A percentile compares a stretch with the other conserved stretches of the same genome.
These are phyloP conservation scores for Colletotrichum noveboracense DNA, from an alignment of 2,329 filamentous ascomycete species.

Conservation along the genomic window DNA sequence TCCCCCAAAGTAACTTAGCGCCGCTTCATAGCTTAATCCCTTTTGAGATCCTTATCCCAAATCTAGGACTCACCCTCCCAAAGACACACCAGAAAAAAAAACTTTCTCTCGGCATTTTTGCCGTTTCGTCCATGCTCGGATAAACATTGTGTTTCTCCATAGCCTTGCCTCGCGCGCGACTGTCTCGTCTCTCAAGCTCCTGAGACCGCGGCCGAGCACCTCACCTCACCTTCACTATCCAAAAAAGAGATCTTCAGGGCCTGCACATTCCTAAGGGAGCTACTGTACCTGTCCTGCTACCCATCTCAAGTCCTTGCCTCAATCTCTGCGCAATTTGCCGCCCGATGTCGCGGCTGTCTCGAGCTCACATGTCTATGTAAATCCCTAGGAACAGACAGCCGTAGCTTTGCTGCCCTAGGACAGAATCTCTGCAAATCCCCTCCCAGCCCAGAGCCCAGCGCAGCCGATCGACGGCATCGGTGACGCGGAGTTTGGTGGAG, in stretches of 20 bases:
- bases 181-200: not conserved
- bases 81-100: not conserved
- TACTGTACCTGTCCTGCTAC: not conserved
- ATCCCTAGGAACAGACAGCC: not conserved
- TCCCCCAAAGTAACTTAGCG: not conserved
- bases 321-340: not conserved
- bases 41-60: fast-evolving
- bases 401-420: not conserved
- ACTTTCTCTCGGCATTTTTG: not conserved
- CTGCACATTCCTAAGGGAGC: not conserved
- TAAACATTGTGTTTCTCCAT: not conserved
- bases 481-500: conserved; percentile 3
- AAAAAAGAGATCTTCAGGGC: not conserved
- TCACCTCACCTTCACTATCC: not conserved
- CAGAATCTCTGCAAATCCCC: not conserved
- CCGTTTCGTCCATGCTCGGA: not conserved
- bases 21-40: not conserved
- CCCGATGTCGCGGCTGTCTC: not conserved
- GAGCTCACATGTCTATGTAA: not conserved
- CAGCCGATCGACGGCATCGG: not conserved
- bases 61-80: not conserved
- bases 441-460: not conserved
- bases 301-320: not conserved
- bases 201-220: not conserved
- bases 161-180: not conserved